Evolutionary conservation across 306 rosid species (phyloP).

Genomic region (Fragaria vesca): DNA sequence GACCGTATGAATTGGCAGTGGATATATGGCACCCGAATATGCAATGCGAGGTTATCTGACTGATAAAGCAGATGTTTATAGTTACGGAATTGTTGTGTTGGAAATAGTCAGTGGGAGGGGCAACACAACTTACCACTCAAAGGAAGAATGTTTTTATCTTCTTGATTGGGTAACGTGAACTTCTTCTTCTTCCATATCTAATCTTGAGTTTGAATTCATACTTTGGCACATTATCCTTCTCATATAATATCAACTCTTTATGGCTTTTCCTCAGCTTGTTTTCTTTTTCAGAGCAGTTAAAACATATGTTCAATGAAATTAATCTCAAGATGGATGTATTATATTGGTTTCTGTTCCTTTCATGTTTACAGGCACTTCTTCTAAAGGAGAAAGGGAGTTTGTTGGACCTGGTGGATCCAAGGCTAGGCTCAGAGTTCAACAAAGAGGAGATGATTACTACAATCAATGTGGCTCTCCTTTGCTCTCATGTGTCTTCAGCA

Average conservation of each 20-base stretch:
- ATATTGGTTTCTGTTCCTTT: neutral
- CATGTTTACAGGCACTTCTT: slow-evolving; percentile 29
- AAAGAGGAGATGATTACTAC: slow-evolving; percentile 32
- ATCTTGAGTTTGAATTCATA: neutral
- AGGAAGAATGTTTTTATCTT: slow-evolving; percentile 5
- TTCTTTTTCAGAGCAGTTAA: neutral
- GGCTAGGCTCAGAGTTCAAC: slow-evolving; percentile 31
- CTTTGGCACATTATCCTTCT: neutral
- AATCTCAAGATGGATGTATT: neutral
- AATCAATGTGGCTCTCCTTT: slow-evolving; percentile 41
- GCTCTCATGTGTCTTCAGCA: slow-evolving; percentile 31
- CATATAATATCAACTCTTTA: neutral
- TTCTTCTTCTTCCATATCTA: neutral
- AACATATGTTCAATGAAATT: neutral
- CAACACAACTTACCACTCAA: slow-evolving; percentile 45
- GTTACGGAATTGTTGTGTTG: slow-evolving; percentile 56
- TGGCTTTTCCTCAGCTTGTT: neutral
- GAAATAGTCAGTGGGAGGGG: slow-evolving; percentile 58
- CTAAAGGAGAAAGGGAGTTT: slow-evolving; percentile 29
- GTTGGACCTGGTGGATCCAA: slow-evolving; percentile 44
- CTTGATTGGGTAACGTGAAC: slow-evolving; percentile 32
- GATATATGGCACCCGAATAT: slow-evolving; percentile 60
- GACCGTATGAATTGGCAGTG: slow-evolving; percentile 26
- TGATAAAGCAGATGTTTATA: slow-evolving; percentile 76
- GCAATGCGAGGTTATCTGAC: slow-evolving; percentile 71